phyloP scores from a whole-genome alignment of 768 basidiomycete genomes.

The Rhodosporidiobolus sp. region DNA sequence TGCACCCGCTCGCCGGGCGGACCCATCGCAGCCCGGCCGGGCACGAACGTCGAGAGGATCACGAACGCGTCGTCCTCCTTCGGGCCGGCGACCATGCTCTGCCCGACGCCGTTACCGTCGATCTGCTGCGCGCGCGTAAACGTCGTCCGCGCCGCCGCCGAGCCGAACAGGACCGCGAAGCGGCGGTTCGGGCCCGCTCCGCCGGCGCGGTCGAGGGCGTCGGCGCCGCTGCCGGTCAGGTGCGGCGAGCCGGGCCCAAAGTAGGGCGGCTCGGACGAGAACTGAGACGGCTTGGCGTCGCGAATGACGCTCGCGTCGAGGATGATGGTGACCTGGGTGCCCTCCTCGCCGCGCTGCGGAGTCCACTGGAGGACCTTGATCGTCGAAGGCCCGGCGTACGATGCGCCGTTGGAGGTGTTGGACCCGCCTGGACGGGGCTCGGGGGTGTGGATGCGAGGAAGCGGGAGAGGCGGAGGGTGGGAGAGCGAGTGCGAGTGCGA shows the following conservation, averaged over 20 bases:
- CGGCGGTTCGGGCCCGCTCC: conserved; percentile 3
- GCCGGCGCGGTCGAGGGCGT: no score
- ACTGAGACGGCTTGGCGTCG: not conserved
- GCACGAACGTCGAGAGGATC: conserved; percentile 35
- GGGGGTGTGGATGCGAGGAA: not conserved
- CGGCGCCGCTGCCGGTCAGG: not conserved
- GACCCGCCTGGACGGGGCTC: not conserved
- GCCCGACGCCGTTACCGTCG: conserved; percentile 36
- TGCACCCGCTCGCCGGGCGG: conserved; percentile 14
- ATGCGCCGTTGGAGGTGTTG: not conserved
- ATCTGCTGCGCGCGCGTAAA: conserved; percentile 34
- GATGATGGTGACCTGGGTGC: conserved; percentile 36
- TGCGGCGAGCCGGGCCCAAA: conserved; percentile 14
- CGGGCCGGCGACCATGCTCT: conserved; percentile 31
- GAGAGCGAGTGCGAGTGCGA: no score
- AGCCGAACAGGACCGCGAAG: conserved; percentile 30
- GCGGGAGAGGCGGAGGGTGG: not conserved
- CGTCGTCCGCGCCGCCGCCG: conserved; percentile 11
- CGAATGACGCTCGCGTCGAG: conserved; percentile 24
- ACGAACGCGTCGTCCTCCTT: conserved; percentile 36
- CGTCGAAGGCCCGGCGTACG: not conserved
- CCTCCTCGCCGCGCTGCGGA: conserved; percentile 33
- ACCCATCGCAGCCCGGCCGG: conserved; percentile 18
- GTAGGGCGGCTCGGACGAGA: not conserved
- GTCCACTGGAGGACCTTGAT: conserved; percentile 37